A percentile compares a stretch with the other conserved stretches of the same genome.
Evolutionary conservation across 2,329 filamentous ascomycete species (phyloP).

Genomic region (Fusarium temperatum): DNA sequence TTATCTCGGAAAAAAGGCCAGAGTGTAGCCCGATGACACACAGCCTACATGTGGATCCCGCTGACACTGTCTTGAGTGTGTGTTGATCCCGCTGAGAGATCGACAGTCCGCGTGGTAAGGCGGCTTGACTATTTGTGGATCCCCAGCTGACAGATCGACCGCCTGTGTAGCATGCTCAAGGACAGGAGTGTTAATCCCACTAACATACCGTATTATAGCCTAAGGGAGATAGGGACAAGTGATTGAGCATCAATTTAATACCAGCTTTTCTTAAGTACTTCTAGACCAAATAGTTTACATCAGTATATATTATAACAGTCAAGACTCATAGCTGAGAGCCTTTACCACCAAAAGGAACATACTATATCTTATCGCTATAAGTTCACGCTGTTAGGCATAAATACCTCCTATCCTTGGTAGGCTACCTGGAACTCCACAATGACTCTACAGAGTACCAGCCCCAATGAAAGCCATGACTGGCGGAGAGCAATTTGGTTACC

Average conservation of each 20-base stretch:
- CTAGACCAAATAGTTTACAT: too few relatives aligned
- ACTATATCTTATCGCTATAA: background rate
- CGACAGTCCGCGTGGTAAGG: background rate
- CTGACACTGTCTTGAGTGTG: background rate
- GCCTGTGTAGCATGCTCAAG: background rate
- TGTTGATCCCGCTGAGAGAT: background rate
- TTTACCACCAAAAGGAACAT: fast-evolving
- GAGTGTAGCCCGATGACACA: background rate
- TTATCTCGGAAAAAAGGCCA: background rate
- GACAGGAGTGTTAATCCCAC: background rate
- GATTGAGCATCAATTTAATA: background rate
- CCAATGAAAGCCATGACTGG: background rate
- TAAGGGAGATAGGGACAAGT: background rate
- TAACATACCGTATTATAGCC: background rate
- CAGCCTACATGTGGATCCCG: background rate
- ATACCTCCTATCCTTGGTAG: background rate
- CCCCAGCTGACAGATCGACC: background rate
- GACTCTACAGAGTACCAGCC: background rate
- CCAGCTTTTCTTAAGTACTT: background rate
- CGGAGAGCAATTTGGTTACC: background rate
- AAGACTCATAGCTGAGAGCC: background rate
- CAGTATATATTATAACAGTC: background rate
- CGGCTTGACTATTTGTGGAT: background rate
- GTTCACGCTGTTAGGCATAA: background rate
- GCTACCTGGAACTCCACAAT: too few relatives aligned